Percentiles rank a stretch among this genome's conserved stretches.
Evolutionary conservation across 495 filamentous ascomycete species (phyloP).

Genomic region (Aspergillus cristatus): DNA sequence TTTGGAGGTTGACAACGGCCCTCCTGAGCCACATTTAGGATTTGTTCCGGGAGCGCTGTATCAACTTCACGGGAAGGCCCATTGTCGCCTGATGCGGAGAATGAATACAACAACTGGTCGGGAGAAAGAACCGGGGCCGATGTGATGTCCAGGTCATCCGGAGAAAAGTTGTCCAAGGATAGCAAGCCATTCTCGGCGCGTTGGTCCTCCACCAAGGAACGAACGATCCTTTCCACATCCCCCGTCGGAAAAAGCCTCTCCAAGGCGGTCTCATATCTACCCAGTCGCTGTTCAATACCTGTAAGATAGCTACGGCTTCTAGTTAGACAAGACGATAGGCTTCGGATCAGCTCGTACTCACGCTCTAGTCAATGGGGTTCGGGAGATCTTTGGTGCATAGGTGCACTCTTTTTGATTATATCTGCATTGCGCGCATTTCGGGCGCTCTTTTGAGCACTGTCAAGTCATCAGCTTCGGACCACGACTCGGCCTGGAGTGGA

Average conservation of each 20-base stretch:
- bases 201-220: neutral
- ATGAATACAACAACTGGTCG: neutral
- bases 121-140: neutral
- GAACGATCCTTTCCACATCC: neutral
- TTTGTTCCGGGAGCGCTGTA: neutral
- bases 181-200: neutral
- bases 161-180: too few species aligned
- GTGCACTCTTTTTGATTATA: neutral
- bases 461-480: too few species aligned
- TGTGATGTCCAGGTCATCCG: too few species aligned
- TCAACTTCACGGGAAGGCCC: neutral
- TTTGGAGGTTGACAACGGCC: too few species aligned
- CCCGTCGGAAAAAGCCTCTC: neutral
- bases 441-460: neutral
- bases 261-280: neutral
- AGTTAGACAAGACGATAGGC: neutral
- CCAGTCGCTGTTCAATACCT: neutral
- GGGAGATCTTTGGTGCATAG: neutral
- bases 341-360: neutral
- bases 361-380: neutral
- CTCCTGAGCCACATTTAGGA: neutral
- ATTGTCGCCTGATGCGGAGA: neutral
- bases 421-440: neutral
- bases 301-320: neutral
- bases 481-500: too few species aligned